Evolutionary conservation across 116 monocot species (phyloP).

Genomic region (Cymodocea nodosa): DNA sequence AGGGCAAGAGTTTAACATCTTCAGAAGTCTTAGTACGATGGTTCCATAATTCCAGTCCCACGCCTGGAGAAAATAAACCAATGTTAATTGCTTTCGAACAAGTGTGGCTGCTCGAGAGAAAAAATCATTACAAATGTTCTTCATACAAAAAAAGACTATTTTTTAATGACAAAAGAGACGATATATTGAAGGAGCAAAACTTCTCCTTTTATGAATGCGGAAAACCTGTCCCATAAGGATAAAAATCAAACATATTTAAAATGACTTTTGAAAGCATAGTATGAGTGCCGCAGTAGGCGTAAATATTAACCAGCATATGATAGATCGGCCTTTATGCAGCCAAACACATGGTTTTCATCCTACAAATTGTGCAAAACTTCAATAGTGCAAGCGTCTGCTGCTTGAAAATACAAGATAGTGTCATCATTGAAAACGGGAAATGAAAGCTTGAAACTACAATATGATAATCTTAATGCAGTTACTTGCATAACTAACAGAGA

Average conservation of each 20-base stretch:
- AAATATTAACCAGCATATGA: too few relatives aligned
- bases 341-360: background rate
- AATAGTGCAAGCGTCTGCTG: background rate
- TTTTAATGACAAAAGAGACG: too few relatives aligned
- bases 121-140: background rate
- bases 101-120: background rate
- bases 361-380: background rate
- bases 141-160: background rate
- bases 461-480: background rate
- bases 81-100: background rate
- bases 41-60: conserved; percentile 51
- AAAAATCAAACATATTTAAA: background rate
- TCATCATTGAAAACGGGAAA: background rate
- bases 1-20: conserved; percentile 38
- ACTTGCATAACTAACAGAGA: background rate
- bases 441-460: background rate
- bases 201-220: background rate
- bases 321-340: background rate
- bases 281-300: too few relatives aligned
- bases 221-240: background rate
- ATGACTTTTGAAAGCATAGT: background rate
- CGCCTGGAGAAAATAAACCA: conserved; percentile 25
- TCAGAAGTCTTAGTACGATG: conserved; percentile 30
- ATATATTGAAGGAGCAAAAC: background rate
- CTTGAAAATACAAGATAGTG: background rate